phyloP scores from a whole-genome alignment of 106 monocot genomes.

The Dendrobium nobile region DNA sequence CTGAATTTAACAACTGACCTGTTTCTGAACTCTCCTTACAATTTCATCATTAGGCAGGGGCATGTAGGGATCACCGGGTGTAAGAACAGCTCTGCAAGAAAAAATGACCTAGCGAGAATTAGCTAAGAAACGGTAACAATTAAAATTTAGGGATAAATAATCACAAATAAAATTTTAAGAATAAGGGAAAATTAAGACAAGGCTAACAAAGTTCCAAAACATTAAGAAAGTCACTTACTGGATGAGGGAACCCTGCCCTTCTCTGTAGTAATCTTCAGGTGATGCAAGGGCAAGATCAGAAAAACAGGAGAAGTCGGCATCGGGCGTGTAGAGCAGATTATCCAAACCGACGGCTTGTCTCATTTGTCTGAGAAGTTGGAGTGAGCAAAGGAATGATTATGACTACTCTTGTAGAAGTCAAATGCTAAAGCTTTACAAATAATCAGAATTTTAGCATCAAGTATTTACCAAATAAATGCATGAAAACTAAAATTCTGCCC shows the following conservation, averaged over 20 bases:
- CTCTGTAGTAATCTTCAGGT: conserved; percentile 94
- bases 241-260: conserved; percentile 92
- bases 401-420: background rate
- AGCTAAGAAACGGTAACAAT: background rate
- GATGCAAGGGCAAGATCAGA: conserved; percentile 92
- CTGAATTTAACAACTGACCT: conserved; percentile 36
- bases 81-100: conserved; percentile 73
- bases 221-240: conserved; percentile 54
- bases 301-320: conserved; percentile 98
- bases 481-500: background rate
- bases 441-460: background rate
- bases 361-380: conserved; percentile 47
- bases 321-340: conserved; percentile 96
- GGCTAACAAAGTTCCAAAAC: background rate
- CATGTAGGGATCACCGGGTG: conserved; percentile 98
- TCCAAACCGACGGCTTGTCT: conserved; percentile 77
- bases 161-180: background rate
- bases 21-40: conserved; percentile 71
- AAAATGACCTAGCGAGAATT: background rate
- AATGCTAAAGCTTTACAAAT: background rate
- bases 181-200: background rate
- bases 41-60: conserved; percentile 86
- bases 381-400: background rate
- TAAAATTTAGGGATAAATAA: background rate
- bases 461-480: background rate